phyloP scores from a whole-genome alignment of 139 green algal species.

The Micromonas commoda region DNA sequence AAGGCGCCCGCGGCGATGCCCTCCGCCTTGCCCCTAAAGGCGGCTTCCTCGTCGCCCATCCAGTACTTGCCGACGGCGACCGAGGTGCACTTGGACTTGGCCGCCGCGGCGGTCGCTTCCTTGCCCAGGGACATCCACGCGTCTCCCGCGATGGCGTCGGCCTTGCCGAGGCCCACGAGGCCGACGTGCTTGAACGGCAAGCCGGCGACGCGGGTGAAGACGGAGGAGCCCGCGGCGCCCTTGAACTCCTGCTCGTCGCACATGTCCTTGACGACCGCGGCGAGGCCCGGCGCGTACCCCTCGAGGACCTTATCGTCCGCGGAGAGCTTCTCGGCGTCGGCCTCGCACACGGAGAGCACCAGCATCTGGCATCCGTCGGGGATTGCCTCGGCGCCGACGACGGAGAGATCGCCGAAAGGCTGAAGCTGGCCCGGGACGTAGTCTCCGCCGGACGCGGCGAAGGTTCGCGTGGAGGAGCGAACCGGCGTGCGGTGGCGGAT shows the following conservation, averaged over 20 bases:
- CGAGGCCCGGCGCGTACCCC: neutral
- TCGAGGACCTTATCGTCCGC: neutral
- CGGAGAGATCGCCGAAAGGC: neutral
- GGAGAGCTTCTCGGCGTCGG: neutral
- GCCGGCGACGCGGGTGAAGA: conserved; percentile 7
- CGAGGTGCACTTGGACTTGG: conserved; percentile 40
- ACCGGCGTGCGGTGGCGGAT: no score
- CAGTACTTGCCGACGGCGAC: conserved; percentile 20
- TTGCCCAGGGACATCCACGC: conserved; percentile 38
- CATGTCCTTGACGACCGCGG: neutral
- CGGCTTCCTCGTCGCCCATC: neutral
- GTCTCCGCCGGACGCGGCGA: neutral
- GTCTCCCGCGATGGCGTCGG: neutral
- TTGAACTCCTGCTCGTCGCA: conserved; percentile 13
- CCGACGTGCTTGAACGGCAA: neutral
- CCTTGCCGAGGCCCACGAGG: conserved; percentile 11
- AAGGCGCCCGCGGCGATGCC: conserved; percentile 50
- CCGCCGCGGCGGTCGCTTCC: conserved; percentile 47
- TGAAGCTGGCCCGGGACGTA: neutral
- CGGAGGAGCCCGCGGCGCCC: neutral
- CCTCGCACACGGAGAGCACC: neutral
- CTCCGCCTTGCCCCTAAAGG: neutral
- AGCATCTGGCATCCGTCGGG: neutral
- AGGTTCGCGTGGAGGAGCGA: neutral
- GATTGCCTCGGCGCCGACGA: neutral